phyloP scores from a whole-genome alignment of 495 filamentous ascomycete species.

The Daldinia grandis region DNA sequence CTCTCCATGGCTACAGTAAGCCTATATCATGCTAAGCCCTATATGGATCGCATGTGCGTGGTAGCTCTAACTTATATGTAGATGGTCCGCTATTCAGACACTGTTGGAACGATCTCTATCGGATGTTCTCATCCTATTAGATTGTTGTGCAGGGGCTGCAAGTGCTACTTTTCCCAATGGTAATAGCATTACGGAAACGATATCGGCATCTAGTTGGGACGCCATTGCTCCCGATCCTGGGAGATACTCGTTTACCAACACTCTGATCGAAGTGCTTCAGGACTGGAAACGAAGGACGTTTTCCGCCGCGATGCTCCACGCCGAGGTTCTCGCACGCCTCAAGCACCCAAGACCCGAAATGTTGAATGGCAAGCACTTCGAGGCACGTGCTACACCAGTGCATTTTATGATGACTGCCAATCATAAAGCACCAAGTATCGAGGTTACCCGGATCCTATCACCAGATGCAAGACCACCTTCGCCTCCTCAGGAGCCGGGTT shows the following conservation, averaged over 20 bases:
- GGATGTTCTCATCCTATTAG: constrained; percentile 62
- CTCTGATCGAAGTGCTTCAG: constrained; percentile 59
- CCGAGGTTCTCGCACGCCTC: constrained; percentile 59
- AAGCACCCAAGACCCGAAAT: constrained; percentile 61
- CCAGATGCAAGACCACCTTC: constrained; percentile 44
- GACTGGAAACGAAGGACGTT: constrained; percentile 58
- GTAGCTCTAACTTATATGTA: constrained; percentile 17
- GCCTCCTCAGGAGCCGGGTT: constrained; percentile 43
- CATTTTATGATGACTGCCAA: constrained; percentile 64
- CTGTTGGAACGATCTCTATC: constrained; percentile 61
- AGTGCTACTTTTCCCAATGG: constrained; percentile 59
- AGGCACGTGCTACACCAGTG: constrained; percentile 59
- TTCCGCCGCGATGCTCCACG: constrained; percentile 62
- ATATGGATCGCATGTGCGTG: constrained; percentile 6
- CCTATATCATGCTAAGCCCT: constrained; percentile 9
- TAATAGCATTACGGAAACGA: constrained; percentile 61
- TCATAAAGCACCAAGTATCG: constrained; percentile 61
- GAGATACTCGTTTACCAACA: constrained; percentile 60
- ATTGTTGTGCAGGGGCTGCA: constrained; percentile 62
- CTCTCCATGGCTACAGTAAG: constrained; percentile 56
- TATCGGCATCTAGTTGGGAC: constrained; percentile 63
- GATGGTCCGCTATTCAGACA: constrained; percentile 64
- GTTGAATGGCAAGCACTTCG: constrained; percentile 59
- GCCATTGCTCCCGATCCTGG: constrained; percentile 61
- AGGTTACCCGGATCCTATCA: constrained; percentile 51